Conservation (phyloP, 225 moss, liverwort and hornwort species). For the Marchantia polymorpha region DNA sequence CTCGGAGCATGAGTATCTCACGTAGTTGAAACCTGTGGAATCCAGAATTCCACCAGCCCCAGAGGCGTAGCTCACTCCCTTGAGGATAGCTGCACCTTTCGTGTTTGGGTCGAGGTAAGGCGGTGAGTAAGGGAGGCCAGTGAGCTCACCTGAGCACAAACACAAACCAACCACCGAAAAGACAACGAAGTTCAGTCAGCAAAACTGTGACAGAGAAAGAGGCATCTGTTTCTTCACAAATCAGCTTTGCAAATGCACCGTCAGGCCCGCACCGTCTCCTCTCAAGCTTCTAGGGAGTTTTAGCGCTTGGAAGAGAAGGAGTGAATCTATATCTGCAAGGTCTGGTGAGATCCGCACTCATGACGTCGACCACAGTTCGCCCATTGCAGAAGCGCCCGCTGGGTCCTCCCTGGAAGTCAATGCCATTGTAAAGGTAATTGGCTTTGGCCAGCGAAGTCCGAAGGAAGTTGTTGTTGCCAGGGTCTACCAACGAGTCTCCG, state of each 20-base stretch:
- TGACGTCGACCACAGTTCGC: constrained; percentile 52
- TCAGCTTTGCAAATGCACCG: no score
- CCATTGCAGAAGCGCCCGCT: constrained; percentile 89
- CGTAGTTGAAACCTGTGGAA: constrained; percentile 33
- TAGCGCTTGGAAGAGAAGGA: no score
- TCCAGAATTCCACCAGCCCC: constrained; percentile 41
- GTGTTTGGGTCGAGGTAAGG: constrained; percentile 25
- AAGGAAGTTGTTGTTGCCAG: constrained; percentile 71
- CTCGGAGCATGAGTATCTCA: constrained; percentile 9
- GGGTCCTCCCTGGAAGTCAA: constrained; percentile 55
- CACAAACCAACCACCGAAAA: background rate
- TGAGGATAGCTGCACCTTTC: constrained; percentile 16
- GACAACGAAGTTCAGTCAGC: background rate
- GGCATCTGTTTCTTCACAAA: no score
- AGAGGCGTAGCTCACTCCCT: constrained; percentile 39
- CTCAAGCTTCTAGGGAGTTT: no score
- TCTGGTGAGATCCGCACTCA: constrained; percentile 39
- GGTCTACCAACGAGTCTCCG: constrained; percentile 82
- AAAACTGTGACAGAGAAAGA: no score
- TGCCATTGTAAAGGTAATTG: constrained; percentile 58
- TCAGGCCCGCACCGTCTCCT: no score
- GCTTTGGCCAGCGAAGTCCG: constrained; percentile 56
- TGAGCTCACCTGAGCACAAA: constrained; percentile 23
- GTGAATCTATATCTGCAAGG: no score
- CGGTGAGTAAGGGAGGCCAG: constrained; percentile 23